Evolutionary conservation across 441 rosid genomes (phyloP).

Genomic region (Mallotus japonicus): DNA sequence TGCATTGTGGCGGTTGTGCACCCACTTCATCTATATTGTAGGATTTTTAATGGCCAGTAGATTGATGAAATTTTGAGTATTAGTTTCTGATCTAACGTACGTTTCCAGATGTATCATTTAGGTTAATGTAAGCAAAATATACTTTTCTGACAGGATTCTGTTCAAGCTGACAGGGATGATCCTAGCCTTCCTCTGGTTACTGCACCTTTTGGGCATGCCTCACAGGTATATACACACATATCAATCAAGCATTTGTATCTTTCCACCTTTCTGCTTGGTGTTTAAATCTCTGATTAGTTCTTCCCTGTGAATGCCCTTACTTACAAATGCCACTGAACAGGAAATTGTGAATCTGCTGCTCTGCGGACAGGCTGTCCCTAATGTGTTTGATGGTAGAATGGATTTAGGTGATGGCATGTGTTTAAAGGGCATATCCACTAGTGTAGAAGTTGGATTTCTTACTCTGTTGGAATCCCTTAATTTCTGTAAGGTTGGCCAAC

Average conservation of each 20-base stretch:
- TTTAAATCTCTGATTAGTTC: neutral
- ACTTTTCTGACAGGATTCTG: conserved; percentile 48
- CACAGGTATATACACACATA: conserved; percentile 58
- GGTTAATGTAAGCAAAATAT: conserved; percentile 15
- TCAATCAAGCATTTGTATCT: too few species aligned
- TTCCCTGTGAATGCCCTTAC: conserved; percentile 7
- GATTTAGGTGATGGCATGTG: conserved; percentile 96
- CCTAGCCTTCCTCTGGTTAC: conserved; percentile 88
- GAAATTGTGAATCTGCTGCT: conserved; percentile 93
- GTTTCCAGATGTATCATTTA: neutral
- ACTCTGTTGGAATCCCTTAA: conserved; percentile 90
- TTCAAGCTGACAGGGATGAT: conserved; percentile 96
- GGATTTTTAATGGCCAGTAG: neutral
- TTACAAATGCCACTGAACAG: conserved; percentile 38
- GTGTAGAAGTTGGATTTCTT: conserved; percentile 93
- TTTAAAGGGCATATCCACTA: conserved; percentile 73
- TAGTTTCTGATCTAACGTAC: neutral
- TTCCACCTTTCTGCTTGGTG: neutral
- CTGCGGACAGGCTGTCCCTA: conserved; percentile 94
- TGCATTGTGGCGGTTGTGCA: neutral
- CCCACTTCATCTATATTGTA: neutral
- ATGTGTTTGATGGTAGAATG: conserved; percentile 94
- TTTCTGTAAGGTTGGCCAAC: conserved; percentile 93
- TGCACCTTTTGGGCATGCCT: conserved; percentile 99
- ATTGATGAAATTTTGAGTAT: neutral